Percentiles rank a stretch among this genome's conserved stretches.
phyloP scores from a whole-genome alignment of 179 eudicot genomes.

The Nepenthes alata region DNA sequence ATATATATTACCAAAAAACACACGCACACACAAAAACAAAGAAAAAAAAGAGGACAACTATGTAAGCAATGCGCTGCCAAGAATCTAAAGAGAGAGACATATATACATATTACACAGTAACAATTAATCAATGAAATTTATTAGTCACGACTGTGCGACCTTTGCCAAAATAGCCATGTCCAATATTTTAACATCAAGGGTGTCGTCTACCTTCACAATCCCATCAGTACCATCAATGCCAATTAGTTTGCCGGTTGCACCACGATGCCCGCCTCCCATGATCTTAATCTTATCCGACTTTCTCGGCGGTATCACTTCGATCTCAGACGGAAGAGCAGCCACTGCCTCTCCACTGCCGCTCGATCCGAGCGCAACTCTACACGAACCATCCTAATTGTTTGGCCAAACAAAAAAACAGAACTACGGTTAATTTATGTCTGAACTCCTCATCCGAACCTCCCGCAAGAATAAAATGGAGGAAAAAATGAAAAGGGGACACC shows the following conservation, averaged over 20 bases:
- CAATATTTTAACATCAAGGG: conserved; percentile 83
- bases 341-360: conserved; percentile 59
- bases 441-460: neutral
- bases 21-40: too few relatives aligned
- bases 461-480: neutral
- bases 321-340: conserved; percentile 47
- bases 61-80: too few relatives aligned
- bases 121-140: neutral
- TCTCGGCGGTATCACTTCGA: conserved; percentile 65
- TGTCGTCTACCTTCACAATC: conserved; percentile 79
- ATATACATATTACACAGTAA: too few relatives aligned
- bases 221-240: conserved; percentile 93
- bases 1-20: too few relatives aligned
- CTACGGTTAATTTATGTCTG: neutral
- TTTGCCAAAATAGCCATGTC: conserved; percentile 78
- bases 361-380: conserved; percentile 64
- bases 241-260: conserved; percentile 73
- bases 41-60: too few relatives aligned
- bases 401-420: conserved; percentile 1
- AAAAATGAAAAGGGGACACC: neutral
- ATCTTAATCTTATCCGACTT: conserved; percentile 80
- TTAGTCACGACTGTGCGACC: conserved; percentile 20
- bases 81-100: too few relatives aligned
- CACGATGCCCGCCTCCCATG: conserved; percentile 84
- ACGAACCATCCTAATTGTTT: conserved; percentile 68